A percentile compares a stretch with the other conserved stretches of the same genome.
These are phyloP conservation scores for Pneumocystis wakefieldiae DNA, from an alignment of 1,139 yeast genomes.

Conservation along the genomic window DNA sequence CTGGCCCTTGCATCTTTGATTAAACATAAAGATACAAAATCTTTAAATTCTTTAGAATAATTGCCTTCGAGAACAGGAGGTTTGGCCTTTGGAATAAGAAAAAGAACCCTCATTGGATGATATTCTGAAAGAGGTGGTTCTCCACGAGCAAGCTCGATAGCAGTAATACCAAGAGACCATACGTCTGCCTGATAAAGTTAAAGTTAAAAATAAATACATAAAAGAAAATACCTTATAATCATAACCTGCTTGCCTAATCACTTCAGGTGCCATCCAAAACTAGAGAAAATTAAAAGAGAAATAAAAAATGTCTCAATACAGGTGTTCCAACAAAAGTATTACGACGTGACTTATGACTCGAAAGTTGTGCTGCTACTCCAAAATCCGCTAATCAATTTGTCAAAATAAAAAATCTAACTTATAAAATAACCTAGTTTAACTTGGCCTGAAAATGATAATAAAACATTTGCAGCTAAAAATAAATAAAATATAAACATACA, in stretches of 20 bases:
- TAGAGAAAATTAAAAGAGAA: neutral
- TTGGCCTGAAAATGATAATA: conserved; percentile 52
- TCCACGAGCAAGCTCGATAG: conserved; percentile 67
- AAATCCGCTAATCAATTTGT: conserved; percentile 50
- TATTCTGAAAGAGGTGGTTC: conserved; percentile 64
- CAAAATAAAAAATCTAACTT: neutral
- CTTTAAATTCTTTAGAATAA: conserved; percentile 37
- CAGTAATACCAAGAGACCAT: conserved; percentile 91
- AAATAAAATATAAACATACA: neutral
- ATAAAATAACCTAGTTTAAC: conserved; percentile 39
- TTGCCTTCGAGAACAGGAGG: conserved; percentile 37
- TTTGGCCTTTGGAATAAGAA: conserved; percentile 36
- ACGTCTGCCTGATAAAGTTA: conserved; percentile 46
- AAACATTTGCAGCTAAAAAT: conserved; percentile 50
- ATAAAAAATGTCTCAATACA: conserved; percentile 1
- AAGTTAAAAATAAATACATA: neutral
- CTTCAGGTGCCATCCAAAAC: conserved; percentile 99
- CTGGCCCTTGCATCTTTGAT: conserved; percentile 46
- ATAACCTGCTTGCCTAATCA: conserved; percentile 74
- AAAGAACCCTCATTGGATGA: conserved; percentile 71
- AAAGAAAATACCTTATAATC: conserved; percentile 34
- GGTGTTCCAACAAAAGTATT: conserved; percentile 97
- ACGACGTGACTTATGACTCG: conserved; percentile 58
- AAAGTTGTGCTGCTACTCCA: conserved; percentile 83
- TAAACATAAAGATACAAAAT: conserved; percentile 53